These are phyloP conservation scores for Pogostemon cablin DNA, from an alignment of 257 asterid species.

Conservation along the genomic window DNA sequence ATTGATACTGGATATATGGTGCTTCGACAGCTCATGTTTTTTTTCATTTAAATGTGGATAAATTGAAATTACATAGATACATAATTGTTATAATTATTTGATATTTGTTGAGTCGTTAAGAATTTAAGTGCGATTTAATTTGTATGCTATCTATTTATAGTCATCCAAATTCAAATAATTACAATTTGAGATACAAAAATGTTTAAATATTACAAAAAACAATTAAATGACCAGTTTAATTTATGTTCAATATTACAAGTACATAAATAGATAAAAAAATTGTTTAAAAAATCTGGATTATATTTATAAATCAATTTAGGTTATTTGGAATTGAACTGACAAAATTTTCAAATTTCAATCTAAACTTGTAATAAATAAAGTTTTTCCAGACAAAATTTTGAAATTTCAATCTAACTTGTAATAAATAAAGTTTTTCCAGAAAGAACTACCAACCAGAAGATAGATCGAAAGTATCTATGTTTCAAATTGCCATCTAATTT, in stretches of 20 bases:
- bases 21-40: conserved; percentile 30
- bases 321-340: conserved; percentile 13
- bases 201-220: too few relatives aligned
- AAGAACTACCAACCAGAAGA: conserved; percentile 22
- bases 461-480: conserved; percentile 34
- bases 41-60: background rate
- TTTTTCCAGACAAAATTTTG: background rate
- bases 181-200: too few relatives aligned
- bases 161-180: too few relatives aligned
- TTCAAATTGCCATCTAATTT: background rate
- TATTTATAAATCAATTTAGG: too few relatives aligned
- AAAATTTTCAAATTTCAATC: conserved; percentile 27
- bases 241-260: too few relatives aligned
- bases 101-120: background rate
- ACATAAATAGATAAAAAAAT: too few relatives aligned
- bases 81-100: background rate
- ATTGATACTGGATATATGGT: conserved; percentile 4
- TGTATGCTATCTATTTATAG: background rate
- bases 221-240: too few relatives aligned
- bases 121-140: background rate
- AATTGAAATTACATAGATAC: background rate
- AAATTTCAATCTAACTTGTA: background rate
- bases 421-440: background rate
- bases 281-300: too few relatives aligned
- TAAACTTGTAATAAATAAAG: background rate